Evolutionary conservation across 2,329 filamentous ascomycete species (phyloP).

Genomic region (Monilinia fructicola): DNA sequence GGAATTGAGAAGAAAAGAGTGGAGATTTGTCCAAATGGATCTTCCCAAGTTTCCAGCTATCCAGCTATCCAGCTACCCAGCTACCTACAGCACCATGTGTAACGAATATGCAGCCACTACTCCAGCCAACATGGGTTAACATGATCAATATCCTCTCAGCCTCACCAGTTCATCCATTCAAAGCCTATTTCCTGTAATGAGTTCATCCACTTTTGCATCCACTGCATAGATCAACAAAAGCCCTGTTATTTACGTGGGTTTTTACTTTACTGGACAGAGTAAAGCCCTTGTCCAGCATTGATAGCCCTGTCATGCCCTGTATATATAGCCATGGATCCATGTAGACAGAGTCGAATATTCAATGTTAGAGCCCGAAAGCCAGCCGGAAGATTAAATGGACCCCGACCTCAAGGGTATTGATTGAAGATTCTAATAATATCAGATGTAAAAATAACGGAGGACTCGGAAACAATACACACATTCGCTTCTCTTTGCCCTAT

Average conservation of each 20-base stretch:
- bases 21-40: slow-evolving; percentile 1
- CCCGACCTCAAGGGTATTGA: background rate
- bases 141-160: background rate
- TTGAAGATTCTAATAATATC: too few species aligned
- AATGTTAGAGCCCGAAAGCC: background rate
- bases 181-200: background rate
- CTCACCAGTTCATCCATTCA: background rate
- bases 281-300: background rate
- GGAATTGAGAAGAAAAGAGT: background rate
- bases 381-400: slow-evolving; percentile 2
- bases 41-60: background rate
- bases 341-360: too few species aligned
- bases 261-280: too few species aligned
- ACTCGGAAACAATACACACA: too few species aligned
- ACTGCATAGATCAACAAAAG: background rate
- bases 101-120: slow-evolving; percentile 1
- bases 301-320: background rate
- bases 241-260: background rate
- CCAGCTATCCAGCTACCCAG: too few species aligned
- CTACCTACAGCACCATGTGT: too few species aligned
- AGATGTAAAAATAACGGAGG: too few species aligned
- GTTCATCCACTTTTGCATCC: background rate
- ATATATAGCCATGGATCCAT: too few species aligned
- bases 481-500: background rate
- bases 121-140: background rate